phyloP scores from a whole-genome alignment of 2,329 filamentous ascomycete genomes.

The Thelonectria olida region DNA sequence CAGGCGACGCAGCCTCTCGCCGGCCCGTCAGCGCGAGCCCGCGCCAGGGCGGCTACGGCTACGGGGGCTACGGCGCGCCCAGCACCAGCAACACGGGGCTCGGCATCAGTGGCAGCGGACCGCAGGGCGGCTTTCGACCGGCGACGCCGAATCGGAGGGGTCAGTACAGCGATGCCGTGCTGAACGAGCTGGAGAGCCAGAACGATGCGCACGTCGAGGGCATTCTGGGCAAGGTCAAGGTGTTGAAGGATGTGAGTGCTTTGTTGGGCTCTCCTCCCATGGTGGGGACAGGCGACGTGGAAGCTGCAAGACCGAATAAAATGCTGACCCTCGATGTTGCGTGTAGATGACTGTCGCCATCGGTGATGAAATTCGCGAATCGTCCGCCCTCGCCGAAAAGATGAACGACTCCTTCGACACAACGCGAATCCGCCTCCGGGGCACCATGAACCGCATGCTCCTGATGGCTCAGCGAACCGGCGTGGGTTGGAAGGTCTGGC shows the following conservation, averaged over 20 bases:
- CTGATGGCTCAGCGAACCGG: slow-evolving; percentile 94
- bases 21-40: slow-evolving; percentile 58
- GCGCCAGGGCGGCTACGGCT: slow-evolving; percentile 58
- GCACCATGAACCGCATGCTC: slow-evolving; percentile 98
- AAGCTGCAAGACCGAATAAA: background rate
- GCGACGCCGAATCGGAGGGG: slow-evolving; percentile 82
- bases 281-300: background rate
- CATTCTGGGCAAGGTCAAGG: slow-evolving; percentile 89
- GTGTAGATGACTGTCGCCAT: slow-evolving; percentile 87
- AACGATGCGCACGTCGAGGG: slow-evolving; percentile 91
- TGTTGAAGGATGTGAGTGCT: slow-evolving; percentile 83
- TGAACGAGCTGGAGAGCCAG: slow-evolving; percentile 94
- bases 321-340: slow-evolving; percentile 17
- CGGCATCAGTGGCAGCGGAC: slow-evolving; percentile 42
- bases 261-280: too few relatives aligned
- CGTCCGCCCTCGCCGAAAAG: slow-evolving; percentile 86
- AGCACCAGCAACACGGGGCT: slow-evolving; percentile 30
- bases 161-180: slow-evolving; percentile 90
- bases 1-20: slow-evolving; percentile 51
- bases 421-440: slow-evolving; percentile 80
- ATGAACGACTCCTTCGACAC: slow-evolving; percentile 96
- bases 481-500: slow-evolving; percentile 95
- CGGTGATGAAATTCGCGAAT: slow-evolving; percentile 93
- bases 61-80: slow-evolving; percentile 46
- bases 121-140: slow-evolving; percentile 60